phyloP scores from a whole-genome alignment of 2,329 filamentous ascomycete species.

The Leptosphaerulina australis region DNA sequence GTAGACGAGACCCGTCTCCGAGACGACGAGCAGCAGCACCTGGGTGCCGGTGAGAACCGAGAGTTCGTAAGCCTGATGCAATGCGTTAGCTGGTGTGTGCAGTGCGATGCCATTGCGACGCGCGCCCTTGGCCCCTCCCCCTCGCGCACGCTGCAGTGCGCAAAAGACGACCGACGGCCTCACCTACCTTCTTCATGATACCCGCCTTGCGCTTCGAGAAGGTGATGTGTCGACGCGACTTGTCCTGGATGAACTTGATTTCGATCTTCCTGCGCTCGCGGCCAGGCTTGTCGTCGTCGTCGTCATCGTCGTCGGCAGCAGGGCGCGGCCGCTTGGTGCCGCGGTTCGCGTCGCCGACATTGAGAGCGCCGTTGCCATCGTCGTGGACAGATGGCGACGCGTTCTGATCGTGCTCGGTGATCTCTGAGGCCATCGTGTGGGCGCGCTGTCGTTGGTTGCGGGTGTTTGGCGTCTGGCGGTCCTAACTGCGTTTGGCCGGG shows the following conservation, averaged over 20 bases:
- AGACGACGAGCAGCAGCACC: constrained; percentile 93
- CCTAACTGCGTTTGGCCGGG: constrained; percentile 50
- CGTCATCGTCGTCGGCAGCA: constrained; percentile 88
- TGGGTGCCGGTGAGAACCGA: constrained; percentile 98
- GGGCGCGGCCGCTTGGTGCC: constrained; percentile 89
- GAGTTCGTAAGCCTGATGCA: constrained; percentile 83
- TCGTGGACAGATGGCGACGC: constrained; percentile 58
- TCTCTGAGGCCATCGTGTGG: constrained; percentile 53
- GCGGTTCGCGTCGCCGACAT: constrained; percentile 69
- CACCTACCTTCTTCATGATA: constrained; percentile 98
- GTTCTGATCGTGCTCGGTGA: constrained; percentile 59
- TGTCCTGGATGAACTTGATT: constrained; percentile 99
- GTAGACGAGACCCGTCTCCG: constrained; percentile 95
- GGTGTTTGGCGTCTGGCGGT: constrained; percentile 45
- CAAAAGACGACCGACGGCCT: background rate
- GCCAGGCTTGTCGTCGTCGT: constrained; percentile 96
- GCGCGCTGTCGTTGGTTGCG: constrained; percentile 36
- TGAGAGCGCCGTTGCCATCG: constrained; percentile 57
- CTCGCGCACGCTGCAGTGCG: constrained; percentile 4
- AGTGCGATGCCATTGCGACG: background rate
- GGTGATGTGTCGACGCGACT: constrained; percentile 98
- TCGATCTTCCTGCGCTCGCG: constrained; percentile 99
- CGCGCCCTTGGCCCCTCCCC: background rate
- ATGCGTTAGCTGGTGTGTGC: constrained; percentile 4
- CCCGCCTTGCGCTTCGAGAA: constrained; percentile 99